Conservation (phyloP, 768 basidiomycete species). For the Candolleomyces efflorescens region DNA sequence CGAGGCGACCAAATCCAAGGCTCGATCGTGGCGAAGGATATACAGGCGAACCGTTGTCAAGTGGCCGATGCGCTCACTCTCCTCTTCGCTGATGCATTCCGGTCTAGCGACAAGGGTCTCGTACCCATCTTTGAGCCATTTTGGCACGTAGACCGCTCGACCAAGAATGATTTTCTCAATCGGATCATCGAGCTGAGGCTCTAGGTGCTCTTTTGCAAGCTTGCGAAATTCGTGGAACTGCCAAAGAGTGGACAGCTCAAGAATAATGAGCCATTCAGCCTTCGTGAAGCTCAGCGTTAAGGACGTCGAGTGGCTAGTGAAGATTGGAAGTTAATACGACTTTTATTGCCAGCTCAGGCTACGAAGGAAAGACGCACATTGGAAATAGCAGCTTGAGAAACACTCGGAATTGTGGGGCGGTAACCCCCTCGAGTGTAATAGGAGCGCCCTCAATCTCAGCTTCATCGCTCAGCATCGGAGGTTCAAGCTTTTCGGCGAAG, state of each 20-base stretch:
- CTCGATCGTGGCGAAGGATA: not conserved
- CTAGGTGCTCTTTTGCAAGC: slow-evolving; percentile 5
- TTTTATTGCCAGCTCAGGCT: not conserved
- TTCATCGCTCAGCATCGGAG: not conserved
- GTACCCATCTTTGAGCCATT: slow-evolving; percentile 1
- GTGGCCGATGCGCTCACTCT: slow-evolving; percentile 9
- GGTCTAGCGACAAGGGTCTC: not conserved
- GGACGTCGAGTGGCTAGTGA: not conserved
- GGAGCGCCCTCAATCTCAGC: not conserved
- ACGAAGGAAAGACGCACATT: not conserved
- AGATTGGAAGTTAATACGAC: not conserved
- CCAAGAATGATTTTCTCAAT: slow-evolving; percentile 42
- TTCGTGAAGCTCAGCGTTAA: not conserved
- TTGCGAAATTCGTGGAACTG: slow-evolving; percentile 6
- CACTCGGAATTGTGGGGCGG: not conserved
- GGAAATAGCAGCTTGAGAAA: not conserved
- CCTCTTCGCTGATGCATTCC: slow-evolving; percentile 4
- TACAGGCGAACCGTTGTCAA: slow-evolving; percentile 1
- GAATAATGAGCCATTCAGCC: slow-evolving; percentile 6
- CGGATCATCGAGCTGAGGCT: not conserved
- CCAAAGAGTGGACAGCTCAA: slow-evolving; percentile 5
- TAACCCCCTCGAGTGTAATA: not conserved
- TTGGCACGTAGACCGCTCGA: slow-evolving; percentile 43
- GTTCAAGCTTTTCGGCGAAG: not conserved
- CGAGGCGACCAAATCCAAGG: not conserved